These are phyloP conservation scores for Margaritispora aquatica DNA, from an alignment of 495 filamentous ascomycete genomes.

Conservation along the genomic window DNA sequence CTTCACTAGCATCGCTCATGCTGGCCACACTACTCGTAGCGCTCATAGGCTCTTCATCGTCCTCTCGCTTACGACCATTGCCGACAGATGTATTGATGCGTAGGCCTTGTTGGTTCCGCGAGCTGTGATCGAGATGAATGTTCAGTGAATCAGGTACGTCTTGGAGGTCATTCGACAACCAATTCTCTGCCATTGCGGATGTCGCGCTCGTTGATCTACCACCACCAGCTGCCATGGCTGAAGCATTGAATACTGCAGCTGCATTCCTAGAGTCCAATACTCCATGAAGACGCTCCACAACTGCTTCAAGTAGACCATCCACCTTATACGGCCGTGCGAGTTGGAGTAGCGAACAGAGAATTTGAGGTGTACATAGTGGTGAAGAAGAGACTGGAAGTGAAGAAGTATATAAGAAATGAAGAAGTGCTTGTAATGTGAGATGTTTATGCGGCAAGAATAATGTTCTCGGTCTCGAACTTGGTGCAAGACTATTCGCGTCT, in stretches of 20 bases:
- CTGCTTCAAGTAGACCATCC: conserved; percentile 85
- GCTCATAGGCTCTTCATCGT: conserved; percentile 33
- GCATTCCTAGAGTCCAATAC: conserved; percentile 89
- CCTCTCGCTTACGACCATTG: conserved; percentile 1
- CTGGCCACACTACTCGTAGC: conserved; percentile 36
- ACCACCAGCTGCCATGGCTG: conserved; percentile 95
- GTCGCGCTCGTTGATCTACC: conserved; percentile 45
- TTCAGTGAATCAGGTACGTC: conserved; percentile 4
- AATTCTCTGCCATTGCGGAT: conserved; percentile 15
- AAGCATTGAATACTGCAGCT: conserved; percentile 95
- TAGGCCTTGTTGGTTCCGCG: conserved; percentile 19
- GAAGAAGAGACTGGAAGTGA: conserved; percentile 69
- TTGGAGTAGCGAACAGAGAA: conserved; percentile 90
- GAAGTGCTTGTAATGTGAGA: conserved; percentile 77
- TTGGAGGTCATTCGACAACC: conserved; percentile 12
- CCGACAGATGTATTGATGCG: conserved; percentile 27
- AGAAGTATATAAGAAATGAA: conserved; percentile 91
- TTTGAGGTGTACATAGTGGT: conserved; percentile 86
- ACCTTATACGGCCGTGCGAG: conserved; percentile 89
- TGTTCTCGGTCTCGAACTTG: conserved; percentile 70
- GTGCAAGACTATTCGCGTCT: conserved; percentile 49
- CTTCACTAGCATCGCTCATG: conserved; percentile 38
- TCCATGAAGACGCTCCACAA: conserved; percentile 84
- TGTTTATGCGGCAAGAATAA: conserved; percentile 91
- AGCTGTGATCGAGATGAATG: not conserved